Evolutionary conservation across 2,329 filamentous ascomycete species (phyloP).

Genomic region (Aspergillus spinulosporus): DNA sequence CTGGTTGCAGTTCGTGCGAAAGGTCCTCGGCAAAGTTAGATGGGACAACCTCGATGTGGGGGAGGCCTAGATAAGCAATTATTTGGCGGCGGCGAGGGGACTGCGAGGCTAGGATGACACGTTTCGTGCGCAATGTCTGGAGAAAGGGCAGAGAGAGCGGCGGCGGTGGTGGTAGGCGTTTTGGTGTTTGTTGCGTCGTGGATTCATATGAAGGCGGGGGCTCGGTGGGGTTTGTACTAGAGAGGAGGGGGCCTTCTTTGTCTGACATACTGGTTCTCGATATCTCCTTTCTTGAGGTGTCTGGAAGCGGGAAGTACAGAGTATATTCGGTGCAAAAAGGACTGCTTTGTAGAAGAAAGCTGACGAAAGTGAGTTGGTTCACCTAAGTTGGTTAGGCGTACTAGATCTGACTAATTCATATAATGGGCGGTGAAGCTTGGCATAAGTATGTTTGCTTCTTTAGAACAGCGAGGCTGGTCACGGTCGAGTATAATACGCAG

Average conservation of each 20-base stretch:
- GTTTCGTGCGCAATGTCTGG: conserved; percentile 70
- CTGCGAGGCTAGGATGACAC: conserved; percentile 85
- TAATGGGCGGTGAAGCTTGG: conserved; percentile 11
- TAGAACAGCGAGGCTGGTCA: neutral
- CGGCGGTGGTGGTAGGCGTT: conserved; percentile 40
- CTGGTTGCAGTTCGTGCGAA: conserved; percentile 74
- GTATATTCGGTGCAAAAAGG: neutral
- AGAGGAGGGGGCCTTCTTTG: conserved; percentile 32
- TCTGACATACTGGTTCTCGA: conserved; percentile 29
- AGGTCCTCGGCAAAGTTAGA: conserved; percentile 84
- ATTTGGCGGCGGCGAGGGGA: conserved; percentile 83
- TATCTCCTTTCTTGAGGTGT: neutral
- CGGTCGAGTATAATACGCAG: no score
- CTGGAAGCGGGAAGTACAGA: neutral
- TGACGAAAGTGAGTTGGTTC: no score
- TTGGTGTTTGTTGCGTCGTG: neutral
- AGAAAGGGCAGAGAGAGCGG: conserved; percentile 80
- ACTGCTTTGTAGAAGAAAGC: no score
- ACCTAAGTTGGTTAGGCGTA: no score
- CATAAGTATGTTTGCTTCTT: neutral
- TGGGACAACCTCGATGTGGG: conserved; percentile 78
- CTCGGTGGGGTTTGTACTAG: conserved; percentile 22
- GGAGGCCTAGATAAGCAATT: conserved; percentile 74
- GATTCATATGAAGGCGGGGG: conserved; percentile 41
- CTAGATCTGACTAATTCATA: no score